Conservation (phyloP, 441 rosid species). For the Euphorbia corollata region DNA sequence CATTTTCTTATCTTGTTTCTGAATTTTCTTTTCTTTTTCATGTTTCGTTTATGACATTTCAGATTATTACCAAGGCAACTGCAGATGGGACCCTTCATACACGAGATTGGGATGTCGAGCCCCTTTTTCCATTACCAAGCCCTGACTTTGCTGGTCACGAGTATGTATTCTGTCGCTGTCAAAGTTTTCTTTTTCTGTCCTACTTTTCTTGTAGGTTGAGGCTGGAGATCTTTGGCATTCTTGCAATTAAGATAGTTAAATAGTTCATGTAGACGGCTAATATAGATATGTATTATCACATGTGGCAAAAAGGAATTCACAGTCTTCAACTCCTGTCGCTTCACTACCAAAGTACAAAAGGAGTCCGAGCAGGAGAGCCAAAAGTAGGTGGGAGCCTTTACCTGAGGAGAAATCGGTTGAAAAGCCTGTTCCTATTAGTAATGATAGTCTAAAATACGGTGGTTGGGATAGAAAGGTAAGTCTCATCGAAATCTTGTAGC, state of each 20-base stretch:
- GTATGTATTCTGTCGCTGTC: constrained; percentile 35
- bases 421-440: constrained; percentile 35
- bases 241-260: constrained; percentile 13
- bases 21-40: not conserved
- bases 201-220: constrained; percentile 10
- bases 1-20: constrained; percentile 8
- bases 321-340: constrained; percentile 33
- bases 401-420: constrained; percentile 56
- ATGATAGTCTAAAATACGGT: constrained; percentile 45
- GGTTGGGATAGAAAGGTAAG: constrained; percentile 73
- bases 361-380: constrained; percentile 73
- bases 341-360: constrained; percentile 39
- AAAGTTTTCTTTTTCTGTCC: not conserved
- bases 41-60: constrained; percentile 12
- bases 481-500: not conserved
- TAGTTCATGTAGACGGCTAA: constrained; percentile 12
- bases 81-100: constrained; percentile 65
- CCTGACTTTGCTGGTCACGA: constrained; percentile 36
- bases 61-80: constrained; percentile 76
- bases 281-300: constrained; percentile 17
- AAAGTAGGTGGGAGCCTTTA: constrained; percentile 99
- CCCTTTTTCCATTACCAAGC: constrained; percentile 63
- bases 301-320: constrained; percentile 33
- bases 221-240: constrained; percentile 3
- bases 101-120: constrained; percentile 90